phyloP scores from a whole-genome alignment of 75 land plant genomes.

The Chamaecyparis obtusa region DNA sequence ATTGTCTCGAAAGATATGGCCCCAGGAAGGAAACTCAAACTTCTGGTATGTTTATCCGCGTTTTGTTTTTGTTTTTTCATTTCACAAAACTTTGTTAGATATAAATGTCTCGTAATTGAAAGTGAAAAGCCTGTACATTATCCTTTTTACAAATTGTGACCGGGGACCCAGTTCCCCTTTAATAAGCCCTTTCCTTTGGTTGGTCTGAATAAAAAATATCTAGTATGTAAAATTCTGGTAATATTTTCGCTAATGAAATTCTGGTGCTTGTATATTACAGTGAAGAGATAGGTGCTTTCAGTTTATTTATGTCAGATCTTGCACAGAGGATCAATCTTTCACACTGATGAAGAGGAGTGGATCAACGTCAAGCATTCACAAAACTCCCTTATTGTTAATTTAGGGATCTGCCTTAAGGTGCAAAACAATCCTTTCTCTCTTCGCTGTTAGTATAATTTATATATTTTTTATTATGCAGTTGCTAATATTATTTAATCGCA shows the following conservation, averaged over 20 bases:
- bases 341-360: constrained; percentile 26
- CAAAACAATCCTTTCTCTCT: too few relatives aligned
- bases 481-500: too few relatives aligned
- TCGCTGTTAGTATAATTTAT: too few relatives aligned
- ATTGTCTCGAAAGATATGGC: too few relatives aligned
- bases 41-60: too few relatives aligned
- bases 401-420: constrained; percentile 52
- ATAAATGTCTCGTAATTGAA: background rate
- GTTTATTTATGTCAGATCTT: too few relatives aligned
- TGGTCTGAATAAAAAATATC: too few relatives aligned
- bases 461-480: too few relatives aligned
- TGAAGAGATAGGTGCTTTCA: too few relatives aligned
- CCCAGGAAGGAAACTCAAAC: too few relatives aligned
- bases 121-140: background rate
- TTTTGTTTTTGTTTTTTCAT: background rate
- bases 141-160: constrained; percentile 5
- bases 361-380: constrained; percentile 31
- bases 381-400: constrained; percentile 28
- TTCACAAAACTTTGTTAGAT: background rate
- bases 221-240: background rate
- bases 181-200: too few relatives aligned
- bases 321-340: constrained; percentile 24
- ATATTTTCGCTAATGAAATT: constrained; percentile 22
- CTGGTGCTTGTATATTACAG: background rate
- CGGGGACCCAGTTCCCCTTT: too few relatives aligned